Evolutionary conservation across 1,284 basidiomycete species (phyloP), one percentile per base, ranked within the genome.

Genomic region (Ceratobasidium theobromae): DNA sequence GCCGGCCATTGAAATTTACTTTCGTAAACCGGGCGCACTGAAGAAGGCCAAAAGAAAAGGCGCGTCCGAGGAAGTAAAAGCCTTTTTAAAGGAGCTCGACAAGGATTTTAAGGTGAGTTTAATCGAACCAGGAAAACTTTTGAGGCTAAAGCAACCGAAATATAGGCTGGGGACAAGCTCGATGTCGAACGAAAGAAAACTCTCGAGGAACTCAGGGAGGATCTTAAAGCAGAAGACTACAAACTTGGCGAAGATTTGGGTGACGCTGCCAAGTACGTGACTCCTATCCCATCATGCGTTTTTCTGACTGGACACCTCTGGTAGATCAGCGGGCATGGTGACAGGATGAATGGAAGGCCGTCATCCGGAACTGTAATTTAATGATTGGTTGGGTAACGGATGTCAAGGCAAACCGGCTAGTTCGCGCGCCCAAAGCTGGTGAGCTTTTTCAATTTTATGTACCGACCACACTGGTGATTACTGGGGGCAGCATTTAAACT

Each of bases 311-410:
- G 18, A 32, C 51, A 53, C 2, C 27, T 30, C 5, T 32, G 8
- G 16, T 33, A 53, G 51, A 16, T 5, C 28, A 9, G 51, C 51
- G 25, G 28, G 51, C 12, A 30, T 9, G 9, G 9, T 53, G 18
- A 53, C 51, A 14, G 32, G 51, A 53, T 21, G 51, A 53, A 53
- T 53, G 51, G 51, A 30, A n/a, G 6, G 4, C 18, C 18, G 28
- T 53, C n/a, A 53, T 53, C 16, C 51, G 51, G 18, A 53, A 53
- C 27, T 53, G 51, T 16, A 53, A 53, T 21, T 30, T 53, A 14
- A 53, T 53, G 51, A 30, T 32, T 27, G 51, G 51, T 30, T 53
- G 51, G 51, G 27, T 53, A 4, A 30, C 33, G 5, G 51, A 53
- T 33, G 4, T 30, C 4, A 8, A 53, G 14, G 33, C 18, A 8